Evolutionary conservation across 169 alveolate genomes (phyloP), one percentile per base, ranked within the genome.

Genomic region (Plasmodium gallinaceum): DNA sequence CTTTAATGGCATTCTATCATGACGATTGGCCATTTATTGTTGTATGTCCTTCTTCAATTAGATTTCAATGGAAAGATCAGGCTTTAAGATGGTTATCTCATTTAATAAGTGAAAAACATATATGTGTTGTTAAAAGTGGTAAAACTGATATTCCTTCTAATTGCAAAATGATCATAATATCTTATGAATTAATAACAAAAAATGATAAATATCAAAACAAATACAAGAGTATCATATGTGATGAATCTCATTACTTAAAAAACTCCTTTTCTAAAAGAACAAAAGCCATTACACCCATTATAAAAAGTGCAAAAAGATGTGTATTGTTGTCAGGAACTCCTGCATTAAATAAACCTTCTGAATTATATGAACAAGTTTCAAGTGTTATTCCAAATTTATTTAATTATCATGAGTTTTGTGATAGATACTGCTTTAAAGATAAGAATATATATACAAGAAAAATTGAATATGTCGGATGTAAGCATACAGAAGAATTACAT

Each of bases 181-280:
- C 97, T 12, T 95, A 95, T 65, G 97, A 95, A 54, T 78, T 95
- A 42, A 74, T 94, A 54, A 88, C 94, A 9, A 92, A 95, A 66
- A 90, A 80, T 71, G 96, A 74, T 70, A 78, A 86, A 51, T 92
- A 75, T 54, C 87, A 66, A 66, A 88, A 93, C 24, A 75, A 76
- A 65, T 94, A 86, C 52, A 61, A 88, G 37, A 69, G 69, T 16
- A 95, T 96, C 20, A 97, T 98, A 32, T 98, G 98, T 68, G 99
- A 98, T 94, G 99, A 98, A 91, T 98, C 99, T 3, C 99, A 98
- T 90, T 98, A 97, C 93, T 88, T 98, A 26, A 98, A 98, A 93
- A 97, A 98, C 72, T 83, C 93, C 48, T 75, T 94, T 57, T 97
- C 99, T 12, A 96, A 96, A 91, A 94, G 99, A 73, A 96, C 99